Conservation (phyloP, 2,329 filamentous ascomycete species). For the Allantophomopsis cytisporea region DNA sequence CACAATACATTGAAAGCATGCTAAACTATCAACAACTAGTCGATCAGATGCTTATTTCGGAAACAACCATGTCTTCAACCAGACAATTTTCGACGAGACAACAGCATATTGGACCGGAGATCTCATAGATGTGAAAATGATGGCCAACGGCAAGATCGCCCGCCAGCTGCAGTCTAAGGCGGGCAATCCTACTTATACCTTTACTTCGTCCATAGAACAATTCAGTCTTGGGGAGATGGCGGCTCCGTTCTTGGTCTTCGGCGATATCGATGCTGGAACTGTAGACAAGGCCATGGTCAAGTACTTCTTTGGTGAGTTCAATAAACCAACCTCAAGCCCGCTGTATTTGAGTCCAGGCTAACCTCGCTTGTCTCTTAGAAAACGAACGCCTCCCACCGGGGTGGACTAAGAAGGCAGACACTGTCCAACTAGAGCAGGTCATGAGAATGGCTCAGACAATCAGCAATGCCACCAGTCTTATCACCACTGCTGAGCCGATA, state of each 20-base stretch:
- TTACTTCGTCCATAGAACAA: constrained; percentile 24
- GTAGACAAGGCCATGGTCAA: constrained; percentile 25
- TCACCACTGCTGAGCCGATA: too few species aligned
- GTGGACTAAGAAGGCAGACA: constrained; percentile 14
- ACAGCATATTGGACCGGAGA: constrained; percentile 29
- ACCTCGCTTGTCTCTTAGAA: constrained; percentile 14
- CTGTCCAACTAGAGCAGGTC: too few species aligned
- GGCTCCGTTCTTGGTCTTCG: constrained; percentile 34
- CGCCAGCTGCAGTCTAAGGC: constrained; percentile 29
- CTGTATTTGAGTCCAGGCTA: background rate
- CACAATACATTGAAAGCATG: background rate
- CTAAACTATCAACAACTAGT: constrained; percentile 14
- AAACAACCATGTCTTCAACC: constrained; percentile 32
- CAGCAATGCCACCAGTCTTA: too few species aligned
- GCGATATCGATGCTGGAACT: constrained; percentile 23
- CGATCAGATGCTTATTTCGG: constrained; percentile 34
- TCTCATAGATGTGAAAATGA: constrained; percentile 23
- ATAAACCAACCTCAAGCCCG: too few species aligned
- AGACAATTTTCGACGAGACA: constrained; percentile 31
- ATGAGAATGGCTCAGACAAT: too few species aligned
- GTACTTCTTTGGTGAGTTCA: constrained; percentile 29
- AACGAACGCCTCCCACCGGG: constrained; percentile 29
- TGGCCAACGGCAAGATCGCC: constrained; percentile 30
- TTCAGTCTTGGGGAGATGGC: constrained; percentile 36
- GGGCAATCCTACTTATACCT: constrained; percentile 32